Evolutionary conservation across 345 rosid genomes (phyloP).

Genomic region (Cardamine occulta): DNA sequence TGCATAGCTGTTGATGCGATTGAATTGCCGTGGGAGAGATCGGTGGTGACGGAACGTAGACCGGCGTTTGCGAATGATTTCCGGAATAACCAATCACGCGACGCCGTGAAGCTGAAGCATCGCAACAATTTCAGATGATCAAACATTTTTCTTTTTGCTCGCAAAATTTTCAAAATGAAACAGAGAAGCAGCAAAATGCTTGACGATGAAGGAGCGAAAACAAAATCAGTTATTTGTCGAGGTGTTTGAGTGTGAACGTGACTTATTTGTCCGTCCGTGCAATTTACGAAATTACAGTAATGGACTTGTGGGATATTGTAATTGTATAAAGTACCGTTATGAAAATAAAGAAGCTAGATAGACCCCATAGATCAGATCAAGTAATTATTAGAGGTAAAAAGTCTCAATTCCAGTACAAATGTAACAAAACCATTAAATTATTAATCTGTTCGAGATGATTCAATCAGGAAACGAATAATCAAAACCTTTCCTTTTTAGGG

Average conservation of each 20-base stretch:
- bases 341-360: background rate
- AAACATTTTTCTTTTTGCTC: conserved; percentile 23
- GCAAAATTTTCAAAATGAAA: background rate
- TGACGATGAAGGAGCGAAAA: background rate
- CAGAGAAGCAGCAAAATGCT: conserved; percentile 10
- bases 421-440: background rate
- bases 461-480: background rate
- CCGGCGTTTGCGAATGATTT: conserved; percentile 62
- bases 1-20: conserved; percentile 58
- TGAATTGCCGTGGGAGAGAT: conserved; percentile 54
- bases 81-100: conserved; percentile 62
- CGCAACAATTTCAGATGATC: conserved; percentile 40
- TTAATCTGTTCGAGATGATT: background rate
- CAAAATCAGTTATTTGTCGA: conserved; percentile 17
- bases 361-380: background rate
- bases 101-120: conserved; percentile 69
- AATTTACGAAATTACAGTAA: conserved; percentile 2
- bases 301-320: background rate
- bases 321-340: background rate
- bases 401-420: conserved; percentile 24
- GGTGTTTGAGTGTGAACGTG: conserved; percentile 10
- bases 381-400: background rate
- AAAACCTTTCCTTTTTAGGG: conserved; percentile 23
- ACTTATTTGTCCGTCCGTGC: background rate
- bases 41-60: conserved; percentile 52